Conservation (phyloP, 2,329 filamentous ascomycete genomes). For the Pseudocercospora cruenta region DNA sequence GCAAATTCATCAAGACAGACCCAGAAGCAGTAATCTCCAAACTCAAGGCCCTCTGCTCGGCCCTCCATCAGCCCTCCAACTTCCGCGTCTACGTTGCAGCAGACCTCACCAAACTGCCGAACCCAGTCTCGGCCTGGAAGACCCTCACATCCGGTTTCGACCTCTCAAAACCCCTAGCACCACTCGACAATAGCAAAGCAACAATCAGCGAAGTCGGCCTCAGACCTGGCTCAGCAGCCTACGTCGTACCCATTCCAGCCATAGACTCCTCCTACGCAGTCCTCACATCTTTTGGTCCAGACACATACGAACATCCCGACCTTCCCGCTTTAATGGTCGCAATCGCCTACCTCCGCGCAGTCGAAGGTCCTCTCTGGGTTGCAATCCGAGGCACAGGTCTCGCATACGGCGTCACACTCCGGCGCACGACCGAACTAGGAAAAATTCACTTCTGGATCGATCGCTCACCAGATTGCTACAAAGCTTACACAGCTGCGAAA, state of each 20-base stretch:
- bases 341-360: conserved; percentile 85
- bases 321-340: conserved; percentile 87
- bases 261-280: conserved; percentile 91
- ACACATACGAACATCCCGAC: conserved; percentile 73
- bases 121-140: conserved; percentile 81
- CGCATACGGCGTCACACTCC: conserved; percentile 85
- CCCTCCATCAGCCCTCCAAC: conserved; percentile 82
- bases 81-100: conserved; percentile 83
- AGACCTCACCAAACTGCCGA: conserved; percentile 72
- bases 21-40: conserved; percentile 74
- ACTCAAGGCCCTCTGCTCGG: conserved; percentile 74
- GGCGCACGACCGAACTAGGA: conserved; percentile 75
- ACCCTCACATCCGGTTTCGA: conserved; percentile 60
- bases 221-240: conserved; percentile 73
- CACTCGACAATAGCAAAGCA: conserved; percentile 70
- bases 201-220: conserved; percentile 76
- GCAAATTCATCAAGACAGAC: conserved; percentile 76
- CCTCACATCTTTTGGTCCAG: conserved; percentile 72
- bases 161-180: conserved; percentile 60
- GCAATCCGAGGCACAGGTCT: conserved; percentile 90
- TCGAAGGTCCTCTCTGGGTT: conserved; percentile 93
- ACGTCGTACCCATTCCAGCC: conserved; percentile 86
- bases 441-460: conserved; percentile 84
- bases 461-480: conserved; percentile 84
- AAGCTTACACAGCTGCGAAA: conserved; percentile 78